Base-by-base conservation (phyloP, 768 basidiomycete species). In the Trametes meyenii region DNA sequence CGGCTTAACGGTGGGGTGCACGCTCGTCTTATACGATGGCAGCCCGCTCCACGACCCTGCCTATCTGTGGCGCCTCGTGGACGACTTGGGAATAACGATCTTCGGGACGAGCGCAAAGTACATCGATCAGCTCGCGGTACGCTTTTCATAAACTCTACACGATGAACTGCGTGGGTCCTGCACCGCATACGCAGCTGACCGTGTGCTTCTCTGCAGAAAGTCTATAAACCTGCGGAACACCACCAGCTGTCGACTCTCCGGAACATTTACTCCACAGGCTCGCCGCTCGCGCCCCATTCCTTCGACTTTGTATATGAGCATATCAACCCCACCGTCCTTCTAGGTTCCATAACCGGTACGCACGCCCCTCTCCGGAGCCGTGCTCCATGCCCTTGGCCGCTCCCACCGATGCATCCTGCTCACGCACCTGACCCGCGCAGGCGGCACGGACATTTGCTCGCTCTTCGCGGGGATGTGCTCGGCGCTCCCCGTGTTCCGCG, bases 71-170 rank as follows among this genome's bases (percentile, higher is more conserved):
- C 80, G 79, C 40, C 77, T 90, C 36, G 83, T 86, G 17, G 88
- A 90, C 69, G 76, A 83, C 19, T 76, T 89, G 43, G 83, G 84
- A 14, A 87, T 94, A 62, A 88, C 88, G 38, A 82, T 91, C 62
- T 90, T 92, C 74, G 91, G 92, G 19, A 91, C 90, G 17, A 88
- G 88, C 71, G 91, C 91, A 23, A 92, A 92, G 73, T 92, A 90
- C 71, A 80, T 94, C 50, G 89, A 92, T 70, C 84, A 87, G 54
- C 84, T 92, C 54, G 85, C 88, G 69, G 89, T 89, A 75, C 58
- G 76, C 73, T 38, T 53, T 42, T 29, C 51, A 57, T 36, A 23
- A 23, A 33, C 38, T 43, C 19, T 51, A 44, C 49, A 23, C 19
- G 43, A 11, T 33, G 50, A 55, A 56, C 51, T 21, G 39, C 12